phyloP scores from a whole-genome alignment of 441 rosid species.

The Pelargonium cotyledonis region DNA sequence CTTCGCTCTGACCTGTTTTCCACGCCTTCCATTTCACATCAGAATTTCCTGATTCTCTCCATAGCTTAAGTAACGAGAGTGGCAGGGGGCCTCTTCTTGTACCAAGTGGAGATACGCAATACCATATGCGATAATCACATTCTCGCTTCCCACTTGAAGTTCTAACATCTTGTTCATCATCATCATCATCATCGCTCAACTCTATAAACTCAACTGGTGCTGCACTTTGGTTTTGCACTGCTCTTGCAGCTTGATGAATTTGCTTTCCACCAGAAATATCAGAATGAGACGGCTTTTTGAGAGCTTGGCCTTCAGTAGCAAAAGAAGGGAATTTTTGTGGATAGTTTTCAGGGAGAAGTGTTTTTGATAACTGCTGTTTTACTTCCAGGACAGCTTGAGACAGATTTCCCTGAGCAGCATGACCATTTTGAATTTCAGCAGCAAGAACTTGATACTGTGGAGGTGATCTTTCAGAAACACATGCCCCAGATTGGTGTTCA shows the following conservation, averaged over 20 bases:
- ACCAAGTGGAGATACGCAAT: conserved; percentile 18
- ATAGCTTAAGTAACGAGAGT: conserved; percentile 24
- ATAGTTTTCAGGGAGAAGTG: conserved; percentile 11
- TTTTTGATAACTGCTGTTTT: background rate
- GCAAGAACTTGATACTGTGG: background rate
- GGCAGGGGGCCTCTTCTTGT: conserved; percentile 22
- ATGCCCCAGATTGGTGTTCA: background rate
- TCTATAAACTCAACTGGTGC: conserved; percentile 12
- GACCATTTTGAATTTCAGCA: conserved; percentile 11
- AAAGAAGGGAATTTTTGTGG: background rate
- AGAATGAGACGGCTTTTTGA: conserved; percentile 7
- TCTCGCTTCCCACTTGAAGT: conserved; percentile 5
- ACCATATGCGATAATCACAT: conserved; percentile 10
- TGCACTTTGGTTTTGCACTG: conserved; percentile 12
- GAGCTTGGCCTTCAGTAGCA: conserved; percentile 11
- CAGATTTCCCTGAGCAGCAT: conserved; percentile 7
- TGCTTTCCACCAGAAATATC: conserved; percentile 6
- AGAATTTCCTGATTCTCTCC: conserved; percentile 13
- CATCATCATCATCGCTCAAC: conserved; percentile 29
- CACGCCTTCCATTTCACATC: conserved; percentile 18
- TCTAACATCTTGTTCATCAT: conserved; percentile 16
- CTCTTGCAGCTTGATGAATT: background rate
- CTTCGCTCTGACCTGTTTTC: conserved; percentile 23
- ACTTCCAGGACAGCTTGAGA: conserved; percentile 12
- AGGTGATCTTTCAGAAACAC: conserved; percentile 4